Evolutionary conservation across 2,329 filamentous ascomycete genomes (phyloP), one percentile per base, ranked within the genome.

Genomic region (Penicillium digitatum): DNA sequence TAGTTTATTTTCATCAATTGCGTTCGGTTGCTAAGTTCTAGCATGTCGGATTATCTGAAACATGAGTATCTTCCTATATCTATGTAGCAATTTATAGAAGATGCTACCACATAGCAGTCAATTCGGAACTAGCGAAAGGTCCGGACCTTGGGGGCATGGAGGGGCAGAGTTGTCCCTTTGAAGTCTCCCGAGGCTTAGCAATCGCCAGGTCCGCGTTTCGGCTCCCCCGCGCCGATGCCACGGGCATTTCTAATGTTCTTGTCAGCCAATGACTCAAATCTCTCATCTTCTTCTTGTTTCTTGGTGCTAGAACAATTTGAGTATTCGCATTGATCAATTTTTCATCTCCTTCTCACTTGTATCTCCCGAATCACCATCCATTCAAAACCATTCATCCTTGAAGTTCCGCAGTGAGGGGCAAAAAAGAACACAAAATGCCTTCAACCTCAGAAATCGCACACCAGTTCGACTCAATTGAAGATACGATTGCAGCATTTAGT

Each of bases 401-500:
- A 39, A 57, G 57, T 62, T 56, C 50, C 56, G 52, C 54, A 57
- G 49, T 58, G 66, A 67, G 65, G 66, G 66, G 67, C 62, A 64
- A 60, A 53, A 58, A 43, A 54, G 39, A 47, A 51, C 32, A 22
- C 35, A 48, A 44, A 27, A 75, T 75, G 73, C 68, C 71, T 57
- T 69, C 70, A 18, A 64, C 69, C 52, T 62, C 65, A 54, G 68
- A 73, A 34, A 58, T 66, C 27, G 62, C 60, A 44, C 67, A 72
- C 32, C 67, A 69, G 55, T 76, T 76, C 50, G 71, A 74, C 56
- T 69, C 73, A 31, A 75, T 76, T 57, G 73, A 76, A 55, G 73
- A 76, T 49, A 71, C 72, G 57, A 70, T 76, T 54, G 62, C 64
- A 39, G 72, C 73, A 18, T 76, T 76, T 56, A 72, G 74, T 76